Evolutionary conservation across 345 rosid species (phyloP).

Genomic region (Cochlearia excelsa): DNA sequence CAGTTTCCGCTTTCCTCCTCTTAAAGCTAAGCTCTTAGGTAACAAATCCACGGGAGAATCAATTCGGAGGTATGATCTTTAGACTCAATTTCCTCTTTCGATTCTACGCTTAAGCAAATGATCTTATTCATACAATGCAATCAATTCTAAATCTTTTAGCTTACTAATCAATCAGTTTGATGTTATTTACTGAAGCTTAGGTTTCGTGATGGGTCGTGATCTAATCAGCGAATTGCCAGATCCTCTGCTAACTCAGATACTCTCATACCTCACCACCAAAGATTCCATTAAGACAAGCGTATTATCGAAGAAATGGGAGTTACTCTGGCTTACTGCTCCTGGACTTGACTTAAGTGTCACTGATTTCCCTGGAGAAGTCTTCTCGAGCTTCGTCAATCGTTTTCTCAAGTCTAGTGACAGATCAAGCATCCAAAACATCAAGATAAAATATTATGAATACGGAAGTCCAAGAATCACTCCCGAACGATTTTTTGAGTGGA

Average conservation of each 20-base stretch:
- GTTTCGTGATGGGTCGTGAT: background rate
- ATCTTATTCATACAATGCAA: background rate
- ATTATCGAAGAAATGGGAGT: constrained; percentile 20
- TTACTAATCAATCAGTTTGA: background rate
- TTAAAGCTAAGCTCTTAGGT: background rate
- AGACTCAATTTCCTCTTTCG: background rate
- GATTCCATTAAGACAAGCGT: constrained; percentile 18
- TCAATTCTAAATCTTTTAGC: too few species aligned
- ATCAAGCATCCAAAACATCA: background rate
- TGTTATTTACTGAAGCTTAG: background rate
- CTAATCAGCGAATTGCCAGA: constrained; percentile 25
- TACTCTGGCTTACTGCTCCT: constrained; percentile 15
- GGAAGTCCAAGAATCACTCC: background rate
- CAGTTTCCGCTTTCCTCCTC: background rate
- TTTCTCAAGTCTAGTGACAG: background rate
- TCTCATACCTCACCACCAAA: constrained; percentile 18
- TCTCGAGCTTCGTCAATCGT: background rate
- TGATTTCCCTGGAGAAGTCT: background rate
- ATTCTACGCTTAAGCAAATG: background rate
- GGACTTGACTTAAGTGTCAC: background rate
- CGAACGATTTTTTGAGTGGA: background rate
- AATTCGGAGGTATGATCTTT: background rate
- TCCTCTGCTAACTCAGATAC: constrained; percentile 16
- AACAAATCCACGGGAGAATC: background rate
- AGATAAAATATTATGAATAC: constrained; percentile 3